Base-by-base conservation (phyloP, 495 filamentous ascomycete genomes). In the Hypomontagnella monticulosa region DNA sequence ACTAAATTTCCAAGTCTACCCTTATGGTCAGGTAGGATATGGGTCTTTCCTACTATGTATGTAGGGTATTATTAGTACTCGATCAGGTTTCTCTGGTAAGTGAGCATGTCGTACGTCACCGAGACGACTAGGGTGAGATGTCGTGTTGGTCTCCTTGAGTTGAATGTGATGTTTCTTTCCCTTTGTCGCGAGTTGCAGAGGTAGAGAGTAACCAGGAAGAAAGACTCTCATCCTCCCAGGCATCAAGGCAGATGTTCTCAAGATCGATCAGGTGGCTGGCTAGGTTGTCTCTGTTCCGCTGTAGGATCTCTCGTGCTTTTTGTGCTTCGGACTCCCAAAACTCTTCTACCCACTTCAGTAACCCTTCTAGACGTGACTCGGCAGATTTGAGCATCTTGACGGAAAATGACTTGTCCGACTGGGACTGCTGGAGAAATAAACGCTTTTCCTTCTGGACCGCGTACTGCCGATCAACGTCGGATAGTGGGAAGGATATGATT, bases 401-500 rank as follows among this genome's bases (percentile, higher is more conserved):
- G 7, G 64, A 63, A 12, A 60, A 41, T 12, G 61, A 52, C 12
- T 40, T 48, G 4, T 40, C 50, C 1, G 63, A 37, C 4, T 54
- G 47, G 6, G 42, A 34, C 42, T 73, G 18, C 15, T 68, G 38
- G 33, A 66, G 23, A 23, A 70, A 68, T 8, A 57, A 32, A 6
- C 38, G 50, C 56, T 52, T 67, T 43, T 73, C 67, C 49, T 70
- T 70, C 46, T 59, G 56, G 5, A 73, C 60, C 19, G 67, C 71
- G 32, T 66, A 70, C 12, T 60, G 63, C 4, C 67, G 60, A 38
- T 73, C 71, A 4, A 37, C 48, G n/a, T 64, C 60, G 0, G 71
- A 67, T 2, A 70, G 27, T 3, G 67, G 71, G 36, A 73, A 73
- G 11, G 71, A 73, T 63, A 73, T 58, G 27, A 73, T 63, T 15